A percentile compares a stretch with the other conserved stretches of the same genome.
phyloP scores from a whole-genome alignment of 257 asterid species.

The Henckelia pumila region DNA sequence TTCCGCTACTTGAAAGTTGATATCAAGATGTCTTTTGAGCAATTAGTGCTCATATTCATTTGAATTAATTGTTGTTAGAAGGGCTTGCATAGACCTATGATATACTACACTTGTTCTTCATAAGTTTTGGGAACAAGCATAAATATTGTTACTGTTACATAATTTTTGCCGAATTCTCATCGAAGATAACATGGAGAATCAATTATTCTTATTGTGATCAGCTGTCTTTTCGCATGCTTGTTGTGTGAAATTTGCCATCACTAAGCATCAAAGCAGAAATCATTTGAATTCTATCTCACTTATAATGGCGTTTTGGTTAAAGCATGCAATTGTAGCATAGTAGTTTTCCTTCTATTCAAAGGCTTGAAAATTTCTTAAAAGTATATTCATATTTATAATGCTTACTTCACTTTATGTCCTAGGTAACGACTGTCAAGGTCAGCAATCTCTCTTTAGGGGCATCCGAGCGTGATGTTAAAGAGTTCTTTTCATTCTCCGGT shows the following conservation, averaged over 20 bases:
- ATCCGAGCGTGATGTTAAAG: slow-evolving; percentile 71
- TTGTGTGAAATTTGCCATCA: neutral
- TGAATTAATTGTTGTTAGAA: neutral
- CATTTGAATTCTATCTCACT: neutral
- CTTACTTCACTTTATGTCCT: slow-evolving; percentile 23
- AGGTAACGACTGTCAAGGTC: slow-evolving; percentile 83
- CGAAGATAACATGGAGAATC: neutral
- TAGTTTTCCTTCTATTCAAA: neutral
- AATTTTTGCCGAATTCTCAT: slow-evolving; percentile 8
- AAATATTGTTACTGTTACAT: neutral
- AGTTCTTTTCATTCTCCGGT: slow-evolving; percentile 95
- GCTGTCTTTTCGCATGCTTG: neutral
- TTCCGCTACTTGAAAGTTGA: neutral
- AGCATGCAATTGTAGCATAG: neutral
- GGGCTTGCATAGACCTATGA: slow-evolving; percentile 9
- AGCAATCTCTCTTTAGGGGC: slow-evolving; percentile 88
- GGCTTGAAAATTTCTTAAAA: neutral
- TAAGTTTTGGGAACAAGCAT: neutral
- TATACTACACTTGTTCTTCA: neutral
- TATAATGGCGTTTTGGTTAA: neutral
- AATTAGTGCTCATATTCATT: neutral
- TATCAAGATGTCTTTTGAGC: neutral
- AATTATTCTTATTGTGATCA: neutral
- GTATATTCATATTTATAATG: slow-evolving; percentile 13
- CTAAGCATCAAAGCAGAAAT: neutral